Base-by-base conservation (phyloP, 2,329 filamentous ascomycete genomes). In the Curvularia verruculosa region DNA sequence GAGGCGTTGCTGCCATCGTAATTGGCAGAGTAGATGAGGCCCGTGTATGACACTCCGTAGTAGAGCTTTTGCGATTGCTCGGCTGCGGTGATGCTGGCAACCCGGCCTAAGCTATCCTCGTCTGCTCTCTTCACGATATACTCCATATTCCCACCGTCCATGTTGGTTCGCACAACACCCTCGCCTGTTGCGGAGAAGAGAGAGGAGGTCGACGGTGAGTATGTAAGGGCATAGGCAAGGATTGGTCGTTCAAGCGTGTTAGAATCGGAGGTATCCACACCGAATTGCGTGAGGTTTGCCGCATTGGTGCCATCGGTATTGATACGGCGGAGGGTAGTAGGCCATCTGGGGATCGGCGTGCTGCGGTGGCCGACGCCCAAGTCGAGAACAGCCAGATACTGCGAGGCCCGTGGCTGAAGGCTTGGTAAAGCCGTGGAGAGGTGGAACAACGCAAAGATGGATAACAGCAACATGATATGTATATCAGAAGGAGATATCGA, bases 331-430 rank as follows among this genome's bases (percentile, higher is more conserved):
- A 65, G 48, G 12, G 60, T 60, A 9, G 62, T 66, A 9, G 44
- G 60, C 58, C 56, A 63, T 44, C 49, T 55, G 5, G 58, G 44
- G 19, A 57, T 46, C 2, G 56, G 60, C 31, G 50, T 59, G 39
- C 54, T 59, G 45, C 52, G 58, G 40, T 66, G 60, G 26, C 58
- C 59, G 43, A 63, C 54, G 23, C 62, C 61, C 21, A 34, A 48
- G 34, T 63, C 64, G 18, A 64, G 58, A 19, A 66, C 29, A 19
- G 58, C 21, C 36, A 61, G 56, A 6, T 24, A 43, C 18, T 28
- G 39, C 15, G 31, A 19, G 13, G 47, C 26, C 34, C 24, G 31
- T 15, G 40, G 18, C 15, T 44, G 40, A 18, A 37, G 41, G 7
- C 48, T 41, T 24, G 55, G 44, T 24, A 56, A 36, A 9, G 54